Percentiles rank a stretch among this genome's conserved stretches.
phyloP scores from a whole-genome alignment of 352 stramenopile genomes.

The Pythium brachiatum region DNA sequence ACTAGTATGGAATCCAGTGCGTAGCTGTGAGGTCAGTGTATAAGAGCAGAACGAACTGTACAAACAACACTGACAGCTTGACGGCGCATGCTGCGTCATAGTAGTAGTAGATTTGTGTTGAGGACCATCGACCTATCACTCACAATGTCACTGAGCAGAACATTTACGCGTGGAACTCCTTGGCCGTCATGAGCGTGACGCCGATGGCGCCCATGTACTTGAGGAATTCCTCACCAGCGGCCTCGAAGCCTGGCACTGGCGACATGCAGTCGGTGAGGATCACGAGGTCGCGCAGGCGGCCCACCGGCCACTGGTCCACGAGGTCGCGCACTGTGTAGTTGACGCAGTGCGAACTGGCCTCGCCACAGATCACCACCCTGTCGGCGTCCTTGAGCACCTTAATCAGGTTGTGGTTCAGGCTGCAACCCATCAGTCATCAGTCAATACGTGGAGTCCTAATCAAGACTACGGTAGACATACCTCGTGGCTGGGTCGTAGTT shows the following conservation, averaged over 20 bases:
- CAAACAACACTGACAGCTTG: background rate
- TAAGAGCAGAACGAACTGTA: background rate
- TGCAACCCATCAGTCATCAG: constrained; percentile 75
- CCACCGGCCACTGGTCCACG: constrained; percentile 73
- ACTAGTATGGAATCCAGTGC: too few relatives aligned
- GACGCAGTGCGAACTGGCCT: constrained; percentile 96
- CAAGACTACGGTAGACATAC: background rate
- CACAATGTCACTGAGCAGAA: too few relatives aligned
- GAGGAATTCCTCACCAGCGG: constrained; percentile 59
- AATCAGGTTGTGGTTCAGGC: constrained; percentile 87
- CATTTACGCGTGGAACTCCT: constrained; percentile 35
- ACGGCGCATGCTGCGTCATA: too few relatives aligned
- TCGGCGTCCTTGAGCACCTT: constrained; percentile 80
- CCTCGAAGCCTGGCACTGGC: constrained; percentile 69
- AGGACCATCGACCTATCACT: too few relatives aligned
- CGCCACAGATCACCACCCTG: constrained; percentile 90
- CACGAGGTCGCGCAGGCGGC: constrained; percentile 67
- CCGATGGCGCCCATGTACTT: constrained; percentile 59
- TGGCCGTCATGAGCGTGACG: constrained; percentile 58
- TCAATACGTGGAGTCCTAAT: constrained; percentile 6
- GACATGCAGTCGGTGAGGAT: constrained; percentile 78
- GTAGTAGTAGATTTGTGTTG: too few relatives aligned
- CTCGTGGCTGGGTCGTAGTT: constrained; percentile 52
- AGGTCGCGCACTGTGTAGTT: constrained; percentile 96
- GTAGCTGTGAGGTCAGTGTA: background rate